phyloP scores from a whole-genome alignment of 2,329 filamentous ascomycete genomes.

The Hortaea werneckii region DNA sequence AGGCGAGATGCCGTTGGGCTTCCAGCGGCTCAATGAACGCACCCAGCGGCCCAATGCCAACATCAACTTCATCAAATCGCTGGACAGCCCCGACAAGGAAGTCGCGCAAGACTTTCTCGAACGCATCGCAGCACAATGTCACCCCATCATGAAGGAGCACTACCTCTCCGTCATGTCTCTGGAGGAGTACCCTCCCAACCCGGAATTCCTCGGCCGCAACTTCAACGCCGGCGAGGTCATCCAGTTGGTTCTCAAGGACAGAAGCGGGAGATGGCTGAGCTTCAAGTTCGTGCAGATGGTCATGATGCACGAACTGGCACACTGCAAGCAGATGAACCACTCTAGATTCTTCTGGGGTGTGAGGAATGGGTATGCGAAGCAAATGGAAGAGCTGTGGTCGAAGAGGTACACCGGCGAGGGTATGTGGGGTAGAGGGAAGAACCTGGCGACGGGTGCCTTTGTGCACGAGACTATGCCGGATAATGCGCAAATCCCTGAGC shows the following conservation, averaged over 20 bases:
- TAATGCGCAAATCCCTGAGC: constrained; percentile 35
- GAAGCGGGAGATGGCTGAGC: constrained; percentile 58
- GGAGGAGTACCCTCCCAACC: constrained; percentile 73
- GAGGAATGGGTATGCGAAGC: constrained; percentile 59
- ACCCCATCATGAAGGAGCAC: constrained; percentile 46
- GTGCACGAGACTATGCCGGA: constrained; percentile 52
- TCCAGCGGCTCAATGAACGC: constrained; percentile 68
- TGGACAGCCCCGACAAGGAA: not conserved
- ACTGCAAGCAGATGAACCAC: constrained; percentile 90
- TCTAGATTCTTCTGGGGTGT: constrained; percentile 71
- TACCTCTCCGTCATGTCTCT: constrained; percentile 43
- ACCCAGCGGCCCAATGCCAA: constrained; percentile 63
- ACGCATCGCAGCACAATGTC: constrained; percentile 70
- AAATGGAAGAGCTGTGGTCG: constrained; percentile 62
- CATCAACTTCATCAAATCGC: constrained; percentile 76
- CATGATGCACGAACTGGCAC: constrained; percentile 86
- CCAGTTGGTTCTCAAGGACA: constrained; percentile 68
- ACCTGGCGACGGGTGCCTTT: constrained; percentile 52
- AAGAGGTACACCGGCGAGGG: constrained; percentile 69
- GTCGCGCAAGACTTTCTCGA: constrained; percentile 60
- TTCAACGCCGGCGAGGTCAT: constrained; percentile 85
- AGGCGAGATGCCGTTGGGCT: constrained; percentile 59
- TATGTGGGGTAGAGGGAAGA: constrained; percentile 65
- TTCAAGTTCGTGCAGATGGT: constrained; percentile 85
- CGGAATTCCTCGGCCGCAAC: constrained; percentile 76